Percentiles rank a stretch among this genome's conserved stretches.
phyloP scores from a whole-genome alignment of 2,329 filamentous ascomycete genomes.

The Didymellaceae sp. region DNA sequence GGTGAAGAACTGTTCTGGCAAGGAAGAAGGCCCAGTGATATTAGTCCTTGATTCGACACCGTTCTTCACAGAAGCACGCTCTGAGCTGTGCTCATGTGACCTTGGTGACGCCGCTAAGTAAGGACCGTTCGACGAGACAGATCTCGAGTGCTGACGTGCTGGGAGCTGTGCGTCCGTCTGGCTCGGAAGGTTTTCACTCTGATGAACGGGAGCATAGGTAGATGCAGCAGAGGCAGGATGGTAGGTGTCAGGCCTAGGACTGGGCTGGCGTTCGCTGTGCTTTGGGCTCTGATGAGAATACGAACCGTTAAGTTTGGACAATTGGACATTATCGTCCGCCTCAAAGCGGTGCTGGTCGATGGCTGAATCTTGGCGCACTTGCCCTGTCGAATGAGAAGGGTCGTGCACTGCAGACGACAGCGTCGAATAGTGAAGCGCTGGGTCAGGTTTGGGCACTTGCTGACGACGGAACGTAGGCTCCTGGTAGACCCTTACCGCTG shows the following conservation, averaged over 20 bases:
- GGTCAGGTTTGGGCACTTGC: slow-evolving; percentile 5
- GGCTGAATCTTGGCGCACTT: slow-evolving; percentile 33
- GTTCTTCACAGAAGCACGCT: slow-evolving; percentile 6
- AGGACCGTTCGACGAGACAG: slow-evolving; percentile 3
- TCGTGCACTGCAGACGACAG: slow-evolving; percentile 16
- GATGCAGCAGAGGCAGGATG: slow-evolving; percentile 15
- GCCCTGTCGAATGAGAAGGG: slow-evolving; percentile 13
- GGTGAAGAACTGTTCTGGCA: slow-evolving; percentile 12
- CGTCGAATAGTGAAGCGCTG: slow-evolving; percentile 13
- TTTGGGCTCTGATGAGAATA: slow-evolving; percentile 23
- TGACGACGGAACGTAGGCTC: slow-evolving; percentile 11
- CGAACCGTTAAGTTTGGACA: slow-evolving; percentile 21
- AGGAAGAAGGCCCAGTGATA: slow-evolving; percentile 13
- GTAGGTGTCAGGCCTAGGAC: slow-evolving; percentile 9
- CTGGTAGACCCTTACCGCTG: background rate
- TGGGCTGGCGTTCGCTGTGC: slow-evolving; percentile 3
- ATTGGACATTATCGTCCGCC: slow-evolving; percentile 21
- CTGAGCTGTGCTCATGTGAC: slow-evolving; percentile 22
- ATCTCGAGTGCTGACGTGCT: slow-evolving; percentile 15
- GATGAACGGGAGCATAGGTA: slow-evolving; percentile 11
- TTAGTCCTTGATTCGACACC: slow-evolving; percentile 12
- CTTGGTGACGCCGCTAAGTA: slow-evolving; percentile 10
- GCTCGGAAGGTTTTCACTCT: slow-evolving; percentile 3
- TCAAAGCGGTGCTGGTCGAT: slow-evolving; percentile 27
- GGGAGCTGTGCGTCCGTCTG: slow-evolving; percentile 9